Base-by-base conservation (phyloP, 352 stramenopile species). In the Phytophthora aleatoria region DNA sequence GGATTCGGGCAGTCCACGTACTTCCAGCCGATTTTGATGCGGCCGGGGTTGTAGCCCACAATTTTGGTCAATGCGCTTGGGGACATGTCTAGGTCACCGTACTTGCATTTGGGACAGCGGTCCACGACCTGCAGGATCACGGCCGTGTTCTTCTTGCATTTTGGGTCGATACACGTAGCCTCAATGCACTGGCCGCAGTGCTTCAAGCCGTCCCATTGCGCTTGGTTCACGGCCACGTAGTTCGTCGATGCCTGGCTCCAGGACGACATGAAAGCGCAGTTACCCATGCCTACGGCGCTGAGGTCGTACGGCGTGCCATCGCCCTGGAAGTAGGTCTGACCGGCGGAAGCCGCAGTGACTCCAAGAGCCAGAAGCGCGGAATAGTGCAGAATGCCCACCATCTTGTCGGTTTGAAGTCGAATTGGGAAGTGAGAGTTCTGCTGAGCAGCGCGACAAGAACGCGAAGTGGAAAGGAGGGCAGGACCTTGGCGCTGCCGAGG, bases 21-120 rank as follows among this genome's bases (percentile, higher is more conserved):
- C 57, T 62, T 67, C 64, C 64, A 71, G 57, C 64, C 57, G 36
- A 71, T 71, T 62, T 67, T 67, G 39, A 71, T 67, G 16, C 64
- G 64, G n/a, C 64, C 57, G 12, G 64, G 64, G 50, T 71, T 67
- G 57, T 61, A 38, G 42, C 64, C 64, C 5, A 67, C 57, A 50
- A 71, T 71, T 36, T 71, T 71, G 57, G 57, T 71, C 13, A 71
- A 39, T 4, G 63, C 63, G 12, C 50, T 61, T 2, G 63, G 57
- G 20, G 63, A 71, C 63, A 71, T 71, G 57, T 71, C 63, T 5
- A 71, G 38, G 50, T 71, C 57, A 28, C 63, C 63, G 50, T 62
- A 71, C 24, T 66, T 53, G 57, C 63, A 71, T 26, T 51, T 43
- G 6, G 63, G 63, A 24, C 63, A 71, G 26, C 57, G 57, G 28